These are phyloP conservation scores for Camillea tinctor DNA, from an alignment of 2,329 filamentous ascomycete genomes.

Conservation along the genomic window DNA sequence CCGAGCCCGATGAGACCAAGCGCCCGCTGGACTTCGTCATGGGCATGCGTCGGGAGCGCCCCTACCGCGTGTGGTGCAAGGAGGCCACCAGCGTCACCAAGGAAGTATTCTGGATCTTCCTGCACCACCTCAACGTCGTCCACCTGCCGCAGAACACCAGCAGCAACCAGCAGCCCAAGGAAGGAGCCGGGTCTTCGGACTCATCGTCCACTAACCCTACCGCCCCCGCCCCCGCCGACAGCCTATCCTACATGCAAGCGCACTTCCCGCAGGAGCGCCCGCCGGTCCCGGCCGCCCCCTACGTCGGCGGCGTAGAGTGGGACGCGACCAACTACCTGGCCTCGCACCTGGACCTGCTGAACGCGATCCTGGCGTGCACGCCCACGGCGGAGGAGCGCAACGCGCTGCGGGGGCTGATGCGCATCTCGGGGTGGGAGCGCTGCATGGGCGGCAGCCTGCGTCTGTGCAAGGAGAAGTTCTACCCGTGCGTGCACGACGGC, in stretches of 20 bases:
- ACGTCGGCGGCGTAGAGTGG: constrained; percentile 97
- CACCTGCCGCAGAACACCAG: constrained; percentile 58
- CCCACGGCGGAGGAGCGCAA: constrained; percentile 72
- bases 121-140: constrained; percentile 89
- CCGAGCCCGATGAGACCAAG: constrained; percentile 70
- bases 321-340: constrained; percentile 96
- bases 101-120: constrained; percentile 98
- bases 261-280: constrained; percentile 85
- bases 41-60: constrained; percentile 82
- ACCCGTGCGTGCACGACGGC: constrained; percentile 85
- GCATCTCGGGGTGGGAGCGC: constrained; percentile 86
- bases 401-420: constrained; percentile 70
- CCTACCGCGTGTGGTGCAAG: constrained; percentile 92
- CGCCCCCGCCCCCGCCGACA: constrained; percentile 38
- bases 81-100: constrained; percentile 92
- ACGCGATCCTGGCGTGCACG: constrained; percentile 82
- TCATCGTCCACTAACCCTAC: constrained; percentile 1
- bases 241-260: constrained; percentile 61
- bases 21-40: constrained; percentile 82
- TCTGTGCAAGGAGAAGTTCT: constrained; percentile 97
- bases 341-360: constrained; percentile 87
- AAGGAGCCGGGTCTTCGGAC: neutral
- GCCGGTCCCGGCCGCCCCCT: constrained; percentile 89
- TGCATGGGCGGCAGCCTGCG: constrained; percentile 81
- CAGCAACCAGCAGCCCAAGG: constrained; percentile 34